Conservation (phyloP, 2,329 filamentous ascomycete genomes). For the Fusarium compactum region DNA sequence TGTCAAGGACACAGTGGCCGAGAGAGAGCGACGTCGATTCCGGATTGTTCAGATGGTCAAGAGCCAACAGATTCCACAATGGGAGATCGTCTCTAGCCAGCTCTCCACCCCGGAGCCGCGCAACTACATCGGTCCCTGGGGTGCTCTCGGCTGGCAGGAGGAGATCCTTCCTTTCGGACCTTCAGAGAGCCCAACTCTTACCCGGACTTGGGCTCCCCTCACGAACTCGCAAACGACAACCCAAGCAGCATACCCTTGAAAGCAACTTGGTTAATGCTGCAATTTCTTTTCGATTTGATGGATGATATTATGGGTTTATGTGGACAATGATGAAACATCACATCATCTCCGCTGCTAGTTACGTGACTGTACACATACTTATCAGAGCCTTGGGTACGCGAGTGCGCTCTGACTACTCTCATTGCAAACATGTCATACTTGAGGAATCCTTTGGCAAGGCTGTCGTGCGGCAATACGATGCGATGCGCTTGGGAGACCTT, state of each 20-base stretch:
- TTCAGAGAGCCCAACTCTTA: slow-evolving; percentile 57
- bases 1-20: slow-evolving; percentile 63
- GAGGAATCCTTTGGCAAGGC: neutral
- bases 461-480: slow-evolving; percentile 12
- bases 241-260: slow-evolving; percentile 51
- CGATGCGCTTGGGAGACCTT: slow-evolving; percentile 31
- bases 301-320: slow-evolving; percentile 33
- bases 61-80: slow-evolving; percentile 52
- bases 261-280: slow-evolving; percentile 19
- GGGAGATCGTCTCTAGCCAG: slow-evolving; percentile 52
- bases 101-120: slow-evolving; percentile 55
- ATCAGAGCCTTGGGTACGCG: slow-evolving; percentile 4
- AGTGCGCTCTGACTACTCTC: slow-evolving; percentile 3
- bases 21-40: slow-evolving; percentile 69
- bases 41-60: slow-evolving; percentile 59
- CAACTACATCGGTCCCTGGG: slow-evolving; percentile 57
- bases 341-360: slow-evolving; percentile 16
- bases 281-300: slow-evolving; percentile 28
- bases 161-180: slow-evolving; percentile 54
- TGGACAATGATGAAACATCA: slow-evolving; percentile 16
- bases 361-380: slow-evolving; percentile 8
- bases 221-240: slow-evolving; percentile 39
- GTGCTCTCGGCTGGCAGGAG: slow-evolving; percentile 64
- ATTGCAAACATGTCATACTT: neutral
- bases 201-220: slow-evolving; percentile 60